Conservation (phyloP, 2,329 filamentous ascomycete species). For the Calonectria leucothoes region DNA sequence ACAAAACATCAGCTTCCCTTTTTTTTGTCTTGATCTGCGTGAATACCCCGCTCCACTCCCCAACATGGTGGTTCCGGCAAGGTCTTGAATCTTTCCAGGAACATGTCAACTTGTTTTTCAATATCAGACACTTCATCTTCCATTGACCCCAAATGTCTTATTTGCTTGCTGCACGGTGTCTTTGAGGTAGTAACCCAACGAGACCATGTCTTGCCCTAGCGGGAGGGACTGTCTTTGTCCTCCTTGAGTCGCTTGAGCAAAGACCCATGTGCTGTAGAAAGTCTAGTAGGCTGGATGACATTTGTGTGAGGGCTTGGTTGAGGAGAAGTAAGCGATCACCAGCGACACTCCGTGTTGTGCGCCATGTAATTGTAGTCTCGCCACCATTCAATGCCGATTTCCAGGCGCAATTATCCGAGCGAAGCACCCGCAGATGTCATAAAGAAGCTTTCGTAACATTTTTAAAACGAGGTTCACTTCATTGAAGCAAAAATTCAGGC, state of each 20-base stretch:
- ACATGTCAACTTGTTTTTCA: constrained; percentile 12
- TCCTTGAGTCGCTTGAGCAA: not conserved
- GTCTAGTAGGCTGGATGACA: constrained; percentile 8
- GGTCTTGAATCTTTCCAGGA: constrained; percentile 16
- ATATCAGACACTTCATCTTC: constrained; percentile 5
- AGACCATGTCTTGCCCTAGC: not conserved
- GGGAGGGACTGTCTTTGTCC: not conserved
- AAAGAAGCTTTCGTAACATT: not conserved
- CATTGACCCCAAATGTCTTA: not conserved
- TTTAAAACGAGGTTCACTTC: not conserved
- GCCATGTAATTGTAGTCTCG: constrained; percentile 4
- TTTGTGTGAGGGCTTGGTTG: constrained; percentile 9
- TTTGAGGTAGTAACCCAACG: not conserved
- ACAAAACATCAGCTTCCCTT: not conserved
- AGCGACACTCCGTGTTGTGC: constrained; percentile 6
- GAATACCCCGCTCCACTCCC: too few species aligned
- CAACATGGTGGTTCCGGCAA: constrained; percentile 1
- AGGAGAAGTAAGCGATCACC: constrained; percentile 8
- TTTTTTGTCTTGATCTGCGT: not conserved
- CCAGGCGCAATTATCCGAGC: not conserved
- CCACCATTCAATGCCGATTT: not conserved
- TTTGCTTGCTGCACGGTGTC: not conserved
- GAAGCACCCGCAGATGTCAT: not conserved
- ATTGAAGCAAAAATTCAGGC: constrained; percentile 5
- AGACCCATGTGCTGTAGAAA: constrained; percentile 1